Evolutionary conservation across 176 grass and related monocot genomes (phyloP).

Genomic region (Oryza rufipogon): DNA sequence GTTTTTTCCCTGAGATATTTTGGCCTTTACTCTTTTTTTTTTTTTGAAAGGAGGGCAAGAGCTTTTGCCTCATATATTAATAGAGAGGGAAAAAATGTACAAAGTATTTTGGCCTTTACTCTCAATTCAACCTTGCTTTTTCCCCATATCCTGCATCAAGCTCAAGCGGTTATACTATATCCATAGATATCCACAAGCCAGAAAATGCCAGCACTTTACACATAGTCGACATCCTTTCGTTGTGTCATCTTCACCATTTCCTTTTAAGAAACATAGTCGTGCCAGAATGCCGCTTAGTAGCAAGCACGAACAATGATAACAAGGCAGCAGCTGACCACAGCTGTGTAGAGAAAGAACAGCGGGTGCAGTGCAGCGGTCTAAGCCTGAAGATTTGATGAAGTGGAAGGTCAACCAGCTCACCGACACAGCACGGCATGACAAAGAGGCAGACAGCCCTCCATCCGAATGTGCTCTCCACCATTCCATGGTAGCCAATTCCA

Average conservation of each 20-base stretch:
- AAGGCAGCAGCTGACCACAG: slow-evolving; percentile 21
- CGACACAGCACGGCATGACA: slow-evolving; percentile 7
- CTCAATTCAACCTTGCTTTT: neutral
- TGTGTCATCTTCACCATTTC: neutral
- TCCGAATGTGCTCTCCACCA: slow-evolving; percentile 38
- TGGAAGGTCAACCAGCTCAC: slow-evolving; percentile 16
- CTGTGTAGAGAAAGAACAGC: slow-evolving; percentile 4
- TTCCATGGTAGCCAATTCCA: neutral
- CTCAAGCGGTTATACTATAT: neutral
- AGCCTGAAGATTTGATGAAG: neutral
- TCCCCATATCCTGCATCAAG: neutral
- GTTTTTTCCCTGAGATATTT: neutral
- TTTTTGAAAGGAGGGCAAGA: too few species aligned
- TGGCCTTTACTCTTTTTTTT: neutral
- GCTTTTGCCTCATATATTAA: too few species aligned
- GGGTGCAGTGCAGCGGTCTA: neutral
- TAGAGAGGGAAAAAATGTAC: too few species aligned
- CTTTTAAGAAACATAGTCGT: neutral
- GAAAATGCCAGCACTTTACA: neutral
- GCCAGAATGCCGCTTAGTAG: slow-evolving; percentile 20
- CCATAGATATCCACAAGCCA: neutral
- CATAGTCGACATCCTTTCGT: neutral
- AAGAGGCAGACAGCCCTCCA: neutral
- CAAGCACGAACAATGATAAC: slow-evolving; percentile 28
- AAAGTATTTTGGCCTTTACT: neutral